Conservation (phyloP, 305 asterid genomes). For the Fraxinus floribunda region DNA sequence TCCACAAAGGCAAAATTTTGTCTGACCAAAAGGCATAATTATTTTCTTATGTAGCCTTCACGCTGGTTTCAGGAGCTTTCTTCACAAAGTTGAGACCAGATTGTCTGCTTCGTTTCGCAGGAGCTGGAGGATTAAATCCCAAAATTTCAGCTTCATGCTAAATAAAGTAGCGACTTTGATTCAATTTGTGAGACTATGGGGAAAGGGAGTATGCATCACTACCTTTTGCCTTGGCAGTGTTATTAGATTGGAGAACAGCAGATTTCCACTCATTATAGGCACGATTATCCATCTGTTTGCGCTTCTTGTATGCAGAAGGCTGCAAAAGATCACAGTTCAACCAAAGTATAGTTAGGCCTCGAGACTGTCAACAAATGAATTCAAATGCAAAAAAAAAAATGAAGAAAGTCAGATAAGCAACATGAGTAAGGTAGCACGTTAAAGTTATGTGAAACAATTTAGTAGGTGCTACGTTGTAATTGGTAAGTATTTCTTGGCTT, state of each 20-base stretch:
- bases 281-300: slow-evolving; percentile 50
- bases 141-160: slow-evolving; percentile 5
- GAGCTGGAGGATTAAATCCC: slow-evolving; percentile 35
- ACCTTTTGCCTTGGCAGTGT: slow-evolving; percentile 52
- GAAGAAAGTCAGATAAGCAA: not conserved
- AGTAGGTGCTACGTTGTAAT: not conserved
- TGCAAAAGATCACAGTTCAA: slow-evolving; percentile 27
- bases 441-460: not conserved
- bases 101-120: slow-evolving; percentile 54
- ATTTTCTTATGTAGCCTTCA: slow-evolving; percentile 40
- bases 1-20: not conserved
- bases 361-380: not conserved
- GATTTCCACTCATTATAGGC: slow-evolving; percentile 75
- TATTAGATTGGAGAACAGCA: slow-evolving; percentile 60
- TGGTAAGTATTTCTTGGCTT: not conserved
- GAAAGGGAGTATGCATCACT: not conserved
- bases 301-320: slow-evolving; percentile 77
- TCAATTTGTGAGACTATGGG: not conserved
- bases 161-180: not conserved
- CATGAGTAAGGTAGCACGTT: not conserved
- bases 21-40: not conserved
- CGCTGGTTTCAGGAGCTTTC: slow-evolving; percentile 50
- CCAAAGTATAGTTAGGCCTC: not conserved
- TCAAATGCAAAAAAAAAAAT: not conserved
- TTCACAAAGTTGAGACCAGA: slow-evolving; percentile 58